Evolutionary conservation across 805 yeast genomes (phyloP), one percentile per base, ranked within the genome.

Genomic region (Metahyphopichia silvanorum): DNA sequence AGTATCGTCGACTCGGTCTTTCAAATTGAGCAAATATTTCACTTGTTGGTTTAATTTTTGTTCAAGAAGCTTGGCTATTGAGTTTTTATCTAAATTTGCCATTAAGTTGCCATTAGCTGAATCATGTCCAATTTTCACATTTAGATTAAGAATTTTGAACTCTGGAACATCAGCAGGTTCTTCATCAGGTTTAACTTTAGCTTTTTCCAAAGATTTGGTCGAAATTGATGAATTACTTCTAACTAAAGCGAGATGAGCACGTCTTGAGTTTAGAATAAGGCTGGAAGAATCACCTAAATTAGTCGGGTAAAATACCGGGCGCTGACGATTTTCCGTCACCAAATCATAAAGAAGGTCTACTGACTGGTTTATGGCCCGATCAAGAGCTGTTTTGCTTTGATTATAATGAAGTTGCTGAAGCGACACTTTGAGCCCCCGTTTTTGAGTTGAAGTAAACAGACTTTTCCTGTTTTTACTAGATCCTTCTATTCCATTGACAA

Each of bases 1-100:
- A 0, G 93, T 86, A 48, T 94, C 96, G 43, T 83, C 93, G 11
- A 93, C 81, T 45, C 99, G 74, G 31, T 82, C 93, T 42, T 79
- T 78, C 40, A 94, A 64, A 12, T 88, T 76, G 6, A 62, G 47
- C 31, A 91, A 62, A 51, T 89, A 96, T 43, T 76, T 77, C 8
- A 76, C 58, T 13, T 82, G 81, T 38, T 76, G 81, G 9, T 64
- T 47, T 14, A 91, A 68, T 48, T 85, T 85, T 27, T 79, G 79
- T 35, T 79, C 83, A 23, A 91, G 61, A 14, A 91, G 59, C 28
- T 78, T 72, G 0, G 94, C 77, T 16, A 86, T 62, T 1, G 95
- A 79, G 21, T 73, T 55, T 46, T 78, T 78, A 51, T 85, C 94
- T 39, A 87, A 61, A 25, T 69, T 66, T 2, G 74, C 62, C n/a